A percentile compares a stretch with the other conserved stretches of the same genome.
These are phyloP conservation scores for Smittium mucronatum DNA, from an alignment of 371 early-diverging fungal genomes.

Conservation along the genomic window DNA sequence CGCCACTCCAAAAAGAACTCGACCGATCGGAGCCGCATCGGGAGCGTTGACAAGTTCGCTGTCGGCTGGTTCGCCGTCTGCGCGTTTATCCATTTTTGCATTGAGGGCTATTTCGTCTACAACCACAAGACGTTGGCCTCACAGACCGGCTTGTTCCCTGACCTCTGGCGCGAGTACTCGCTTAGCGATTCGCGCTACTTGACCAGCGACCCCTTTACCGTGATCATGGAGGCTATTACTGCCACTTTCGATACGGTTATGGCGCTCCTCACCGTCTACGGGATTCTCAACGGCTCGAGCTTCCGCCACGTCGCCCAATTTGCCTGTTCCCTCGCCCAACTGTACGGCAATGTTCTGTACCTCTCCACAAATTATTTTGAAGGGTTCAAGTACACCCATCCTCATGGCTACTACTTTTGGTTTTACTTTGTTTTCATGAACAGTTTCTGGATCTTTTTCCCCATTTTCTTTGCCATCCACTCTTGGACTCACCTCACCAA, in stretches of 20 bases:
- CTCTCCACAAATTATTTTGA: slow-evolving; percentile 49
- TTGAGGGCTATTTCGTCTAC: slow-evolving; percentile 78
- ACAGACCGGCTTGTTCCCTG: slow-evolving; percentile 48
- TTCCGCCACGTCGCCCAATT: slow-evolving; percentile 55
- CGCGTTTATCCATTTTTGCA: slow-evolving; percentile 59
- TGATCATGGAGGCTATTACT: slow-evolving; percentile 76
- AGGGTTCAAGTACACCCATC: slow-evolving; percentile 45
- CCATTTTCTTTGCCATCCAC: slow-evolving; percentile 35
- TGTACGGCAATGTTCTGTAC: slow-evolving; percentile 67
- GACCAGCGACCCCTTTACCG: slow-evolving; percentile 56
- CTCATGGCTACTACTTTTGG: slow-evolving; percentile 59
- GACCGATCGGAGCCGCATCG: neutral
- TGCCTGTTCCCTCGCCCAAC: slow-evolving; percentile 51
- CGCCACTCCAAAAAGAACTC: neutral
- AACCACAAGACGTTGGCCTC: slow-evolving; percentile 47
- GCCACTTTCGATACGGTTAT: slow-evolving; percentile 70
- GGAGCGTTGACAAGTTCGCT: slow-evolving; percentile 26
- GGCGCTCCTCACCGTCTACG: slow-evolving; percentile 47
- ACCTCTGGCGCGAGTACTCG: slow-evolving; percentile 88
- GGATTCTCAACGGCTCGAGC: slow-evolving; percentile 44
- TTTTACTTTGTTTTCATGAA: slow-evolving; percentile 64
- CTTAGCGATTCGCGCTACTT: slow-evolving; percentile 78
- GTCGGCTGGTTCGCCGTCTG: slow-evolving; percentile 71
- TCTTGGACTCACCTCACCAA: slow-evolving; percentile 31
- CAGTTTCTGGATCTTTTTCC: slow-evolving; percentile 56